Evolutionary conservation across 2,329 filamentous ascomycete species (phyloP).

Genomic region (Mycosphaerelloides madeirae): DNA sequence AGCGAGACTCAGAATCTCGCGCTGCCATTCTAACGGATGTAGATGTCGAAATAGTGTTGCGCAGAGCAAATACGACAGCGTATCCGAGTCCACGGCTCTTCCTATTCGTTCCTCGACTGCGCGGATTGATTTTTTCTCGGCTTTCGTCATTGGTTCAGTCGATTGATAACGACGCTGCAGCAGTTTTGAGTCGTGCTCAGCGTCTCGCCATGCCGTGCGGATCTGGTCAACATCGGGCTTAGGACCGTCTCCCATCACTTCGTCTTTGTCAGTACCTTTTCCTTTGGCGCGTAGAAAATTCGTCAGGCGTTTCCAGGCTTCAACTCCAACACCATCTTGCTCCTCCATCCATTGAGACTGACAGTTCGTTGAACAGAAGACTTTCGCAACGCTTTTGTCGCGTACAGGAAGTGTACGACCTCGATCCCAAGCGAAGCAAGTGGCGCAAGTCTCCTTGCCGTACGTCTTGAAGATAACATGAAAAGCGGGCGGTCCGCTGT

Average conservation of each 20-base stretch:
- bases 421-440: conserved; percentile 44
- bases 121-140: conserved; percentile 11
- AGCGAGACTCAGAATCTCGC: conserved; percentile 36
- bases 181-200: conserved; percentile 13
- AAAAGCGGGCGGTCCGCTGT: conserved; percentile 35
- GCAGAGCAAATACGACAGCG: conserved; percentile 41
- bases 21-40: conserved; percentile 29
- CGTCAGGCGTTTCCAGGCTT: conserved; percentile 27
- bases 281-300: conserved; percentile 19
- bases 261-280: conserved; percentile 13
- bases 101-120: conserved; percentile 11
- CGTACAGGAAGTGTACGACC: conserved; percentile 39
- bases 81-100: conserved; percentile 29
- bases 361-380: conserved; percentile 40
- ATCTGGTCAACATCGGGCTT: conserved; percentile 20
- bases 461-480: conserved; percentile 44
- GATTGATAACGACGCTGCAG: conserved; percentile 5
- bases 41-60: conserved; percentile 35
- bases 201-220: conserved; percentile 18
- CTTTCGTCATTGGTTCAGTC: conserved; percentile 4
- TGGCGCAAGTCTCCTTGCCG: conserved; percentile 45
- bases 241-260: conserved; percentile 6
- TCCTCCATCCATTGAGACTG: conserved; percentile 32
- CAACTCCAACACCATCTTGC: conserved; percentile 25
- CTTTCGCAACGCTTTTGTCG: conserved; percentile 37